Conservation (phyloP, 129 eudicot species). For the Artemisia annua region DNA sequence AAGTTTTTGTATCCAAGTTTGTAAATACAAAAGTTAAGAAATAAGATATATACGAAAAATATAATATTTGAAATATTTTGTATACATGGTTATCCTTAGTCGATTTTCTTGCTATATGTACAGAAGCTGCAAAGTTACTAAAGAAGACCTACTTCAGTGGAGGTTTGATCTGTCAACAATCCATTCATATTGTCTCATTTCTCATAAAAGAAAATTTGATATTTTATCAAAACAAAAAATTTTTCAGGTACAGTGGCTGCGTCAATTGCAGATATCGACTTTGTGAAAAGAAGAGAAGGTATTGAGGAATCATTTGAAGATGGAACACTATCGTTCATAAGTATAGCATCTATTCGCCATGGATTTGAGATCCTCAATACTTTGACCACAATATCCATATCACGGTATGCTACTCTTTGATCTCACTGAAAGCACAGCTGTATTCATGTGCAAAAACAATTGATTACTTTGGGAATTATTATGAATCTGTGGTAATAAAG, state of each 20-base stretch:
- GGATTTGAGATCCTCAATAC: slow-evolving; percentile 73
- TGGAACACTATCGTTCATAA: slow-evolving; percentile 78
- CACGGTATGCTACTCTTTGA: slow-evolving; percentile 39
- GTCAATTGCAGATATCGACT: slow-evolving; percentile 92
- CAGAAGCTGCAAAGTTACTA: slow-evolving; percentile 80
- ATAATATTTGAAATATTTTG: neutral
- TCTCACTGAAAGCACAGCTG: neutral
- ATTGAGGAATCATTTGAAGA: slow-evolving; percentile 87
- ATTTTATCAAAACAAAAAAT: slow-evolving; percentile 4
- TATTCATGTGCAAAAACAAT: no score
- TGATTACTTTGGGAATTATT: no score
- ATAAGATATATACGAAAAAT: neutral
- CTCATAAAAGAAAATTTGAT: neutral
- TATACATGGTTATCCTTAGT: no score
- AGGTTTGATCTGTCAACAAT: slow-evolving; percentile 49
- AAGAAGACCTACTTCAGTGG: slow-evolving; percentile 95
- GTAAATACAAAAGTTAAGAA: no score
- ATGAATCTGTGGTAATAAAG: no score
- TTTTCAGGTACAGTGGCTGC: slow-evolving; percentile 93
- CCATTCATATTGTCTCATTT: slow-evolving; percentile 4
- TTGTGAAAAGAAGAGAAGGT: slow-evolving; percentile 82
- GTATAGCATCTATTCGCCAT: slow-evolving; percentile 76
- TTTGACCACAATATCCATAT: slow-evolving; percentile 60
- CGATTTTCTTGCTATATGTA: neutral
- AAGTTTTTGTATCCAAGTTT: neutral